Evolutionary conservation across 2,329 filamentous ascomycete species (phyloP).

Genomic region (Volutella citrinella): DNA sequence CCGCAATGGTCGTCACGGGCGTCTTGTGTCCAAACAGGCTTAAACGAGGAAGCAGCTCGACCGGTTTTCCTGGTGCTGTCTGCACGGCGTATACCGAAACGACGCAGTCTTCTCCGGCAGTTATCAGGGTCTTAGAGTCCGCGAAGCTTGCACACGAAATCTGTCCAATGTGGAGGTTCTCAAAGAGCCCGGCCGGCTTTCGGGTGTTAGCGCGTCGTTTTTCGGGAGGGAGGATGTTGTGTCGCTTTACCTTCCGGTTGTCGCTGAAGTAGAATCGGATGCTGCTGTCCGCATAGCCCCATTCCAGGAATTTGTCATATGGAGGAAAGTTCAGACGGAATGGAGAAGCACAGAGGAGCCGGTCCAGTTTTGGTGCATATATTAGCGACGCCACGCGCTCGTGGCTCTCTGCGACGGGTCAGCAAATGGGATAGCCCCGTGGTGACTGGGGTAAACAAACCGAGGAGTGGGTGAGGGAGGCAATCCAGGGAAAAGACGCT

Average conservation of each 20-base stretch:
- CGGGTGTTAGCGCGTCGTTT: conserved; percentile 24
- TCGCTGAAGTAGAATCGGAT: conserved; percentile 88
- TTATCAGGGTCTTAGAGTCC: conserved; percentile 87
- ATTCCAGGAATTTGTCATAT: conserved; percentile 91
- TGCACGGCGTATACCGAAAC: conserved; percentile 78
- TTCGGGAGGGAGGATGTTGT: conserved; percentile 2
- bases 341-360: conserved; percentile 77
- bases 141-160: conserved; percentile 81
- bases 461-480: conserved; percentile 74
- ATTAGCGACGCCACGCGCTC: conserved; percentile 78
- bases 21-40: conserved; percentile 89
- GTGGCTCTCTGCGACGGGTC: conserved; percentile 51
- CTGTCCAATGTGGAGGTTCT: conserved; percentile 90
- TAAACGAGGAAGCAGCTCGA: conserved; percentile 75
- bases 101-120: conserved; percentile 88
- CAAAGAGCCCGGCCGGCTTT: conserved; percentile 76
- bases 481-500: conserved; percentile 73
- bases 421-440: neutral
- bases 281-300: conserved; percentile 92
- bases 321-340: conserved; percentile 87
- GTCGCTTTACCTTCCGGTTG: conserved; percentile 61
- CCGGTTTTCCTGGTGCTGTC: conserved; percentile 60
- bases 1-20: conserved; percentile 76
- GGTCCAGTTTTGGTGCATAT: conserved; percentile 76
- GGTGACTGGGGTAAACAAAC: too few relatives aligned